Evolutionary conservation across 2,329 filamentous ascomycete genomes (phyloP).

Genomic region (Penicillium verrucosum): DNA sequence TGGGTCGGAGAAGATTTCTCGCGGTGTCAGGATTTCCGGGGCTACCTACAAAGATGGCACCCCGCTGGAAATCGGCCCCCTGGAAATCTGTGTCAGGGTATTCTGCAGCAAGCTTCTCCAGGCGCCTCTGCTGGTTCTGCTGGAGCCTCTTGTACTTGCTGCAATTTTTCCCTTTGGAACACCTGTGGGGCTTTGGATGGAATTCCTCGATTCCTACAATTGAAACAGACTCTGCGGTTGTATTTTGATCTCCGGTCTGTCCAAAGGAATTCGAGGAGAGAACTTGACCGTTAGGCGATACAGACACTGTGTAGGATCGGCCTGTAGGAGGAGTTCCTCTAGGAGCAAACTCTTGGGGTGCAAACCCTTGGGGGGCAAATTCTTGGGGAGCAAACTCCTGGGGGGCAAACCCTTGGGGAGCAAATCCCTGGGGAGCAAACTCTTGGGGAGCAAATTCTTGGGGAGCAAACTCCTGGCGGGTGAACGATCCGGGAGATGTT

Average conservation of each 20-base stretch:
- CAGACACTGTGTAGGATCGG: background rate
- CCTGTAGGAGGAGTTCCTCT: background rate
- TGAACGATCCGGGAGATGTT: background rate
- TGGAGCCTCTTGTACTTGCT: conserved; percentile 71
- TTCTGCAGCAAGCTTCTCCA: conserved; percentile 71
- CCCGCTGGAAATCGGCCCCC: conserved; percentile 45
- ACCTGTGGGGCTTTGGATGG: conserved; percentile 72
- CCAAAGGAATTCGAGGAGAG: background rate
- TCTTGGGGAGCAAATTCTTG: no score
- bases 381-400: no score
- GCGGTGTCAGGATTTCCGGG: conserved; percentile 71
- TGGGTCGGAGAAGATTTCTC: conserved; percentile 53
- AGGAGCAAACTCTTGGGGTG: background rate
- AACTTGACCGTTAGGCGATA: background rate
- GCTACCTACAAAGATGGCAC: conserved; percentile 71
- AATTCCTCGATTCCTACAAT: conserved; percentile 91
- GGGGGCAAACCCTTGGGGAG: no score
- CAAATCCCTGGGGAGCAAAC: no score
- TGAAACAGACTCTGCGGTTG: conserved; percentile 77
- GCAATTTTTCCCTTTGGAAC: conserved; percentile 83
- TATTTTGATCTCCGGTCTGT: background rate
- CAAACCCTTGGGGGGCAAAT: background rate
- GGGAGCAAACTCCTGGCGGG: background rate
- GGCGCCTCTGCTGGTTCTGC: conserved; percentile 57
- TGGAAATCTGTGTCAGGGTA: conserved; percentile 68